Evolutionary conservation across 495 filamentous ascomycete species (phyloP).

Genomic region (Evansstolkia leycettana): DNA sequence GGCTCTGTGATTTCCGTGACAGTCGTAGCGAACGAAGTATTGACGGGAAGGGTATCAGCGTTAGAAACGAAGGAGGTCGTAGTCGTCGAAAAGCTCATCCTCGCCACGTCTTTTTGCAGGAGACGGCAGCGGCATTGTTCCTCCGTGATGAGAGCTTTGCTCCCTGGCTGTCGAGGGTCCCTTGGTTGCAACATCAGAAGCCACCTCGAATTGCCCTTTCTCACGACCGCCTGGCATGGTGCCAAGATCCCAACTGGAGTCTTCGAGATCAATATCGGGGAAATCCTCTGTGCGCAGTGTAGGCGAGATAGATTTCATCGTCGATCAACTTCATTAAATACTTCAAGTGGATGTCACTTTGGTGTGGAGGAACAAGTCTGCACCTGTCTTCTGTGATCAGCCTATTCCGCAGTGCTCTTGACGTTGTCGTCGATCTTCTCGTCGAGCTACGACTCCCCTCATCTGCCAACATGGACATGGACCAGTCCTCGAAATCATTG

Average conservation of each 20-base stretch:
- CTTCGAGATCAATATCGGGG: constrained; percentile 3
- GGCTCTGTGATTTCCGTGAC: constrained; percentile 21
- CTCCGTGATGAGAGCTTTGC: not conserved
- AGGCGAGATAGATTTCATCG: constrained; percentile 15
- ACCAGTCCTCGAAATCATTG: constrained; percentile 19
- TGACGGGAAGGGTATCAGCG: constrained; percentile 4
- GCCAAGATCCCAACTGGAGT: constrained; percentile 1
- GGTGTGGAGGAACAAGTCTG: not conserved
- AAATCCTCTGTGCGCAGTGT: constrained; percentile 2
- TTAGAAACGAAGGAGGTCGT: constrained; percentile 9
- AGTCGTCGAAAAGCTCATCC: constrained; percentile 16
- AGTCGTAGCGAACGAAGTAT: constrained; percentile 18
- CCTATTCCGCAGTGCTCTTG: not conserved
- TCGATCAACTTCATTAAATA: constrained; percentile 17
- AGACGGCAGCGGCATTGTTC: not conserved
- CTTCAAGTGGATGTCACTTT: constrained; percentile 8
- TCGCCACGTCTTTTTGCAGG: not conserved
- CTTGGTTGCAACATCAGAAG: no score
- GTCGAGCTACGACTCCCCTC: not conserved
- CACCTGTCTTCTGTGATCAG: not conserved
- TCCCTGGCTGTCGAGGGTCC: no score
- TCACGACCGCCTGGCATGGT: no score
- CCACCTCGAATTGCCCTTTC: no score
- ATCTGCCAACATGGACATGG: not conserved
- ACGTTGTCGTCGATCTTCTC: not conserved